A percentile compares a stretch with the other conserved stretches of the same genome.
phyloP scores from a whole-genome alignment of 2,329 filamentous ascomycete species.

The Curvularia eragrostidis region DNA sequence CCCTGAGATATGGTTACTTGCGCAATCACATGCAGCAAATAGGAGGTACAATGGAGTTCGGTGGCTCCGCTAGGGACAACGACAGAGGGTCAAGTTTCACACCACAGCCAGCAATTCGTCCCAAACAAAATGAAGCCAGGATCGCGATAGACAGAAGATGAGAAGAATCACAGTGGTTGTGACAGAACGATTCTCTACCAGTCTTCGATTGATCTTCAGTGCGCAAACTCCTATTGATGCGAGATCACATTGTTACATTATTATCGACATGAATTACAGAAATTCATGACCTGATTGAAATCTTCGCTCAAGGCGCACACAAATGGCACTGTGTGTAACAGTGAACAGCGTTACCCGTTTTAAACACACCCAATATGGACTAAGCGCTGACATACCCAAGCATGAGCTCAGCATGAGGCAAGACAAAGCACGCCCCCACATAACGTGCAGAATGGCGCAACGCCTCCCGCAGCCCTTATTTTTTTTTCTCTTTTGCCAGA shows the following conservation, averaged over 20 bases:
- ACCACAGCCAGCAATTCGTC: not conserved
- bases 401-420: slow-evolving; percentile 1
- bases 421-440: not conserved
- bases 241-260: not conserved
- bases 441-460: not conserved
- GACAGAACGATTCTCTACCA: not conserved
- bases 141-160: not conserved
- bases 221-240: not conserved
- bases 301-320: not conserved
- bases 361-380: not conserved
- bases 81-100: not conserved
- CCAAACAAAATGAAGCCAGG: not conserved
- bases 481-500: not conserved
- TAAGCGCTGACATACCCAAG: not conserved
- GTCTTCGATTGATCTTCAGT: not conserved
- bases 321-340: not conserved
- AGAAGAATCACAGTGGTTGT: not conserved
- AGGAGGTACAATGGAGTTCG: not conserved
- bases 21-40: not conserved
- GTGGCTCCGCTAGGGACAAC: not conserved
- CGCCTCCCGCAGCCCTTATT: not conserved
- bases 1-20: not conserved
- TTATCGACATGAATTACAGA: not conserved
- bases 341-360: not conserved
- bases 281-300: not conserved